phyloP scores from a whole-genome alignment of 768 basidiomycete genomes.

The Leucosporidium yakuticum region DNA sequence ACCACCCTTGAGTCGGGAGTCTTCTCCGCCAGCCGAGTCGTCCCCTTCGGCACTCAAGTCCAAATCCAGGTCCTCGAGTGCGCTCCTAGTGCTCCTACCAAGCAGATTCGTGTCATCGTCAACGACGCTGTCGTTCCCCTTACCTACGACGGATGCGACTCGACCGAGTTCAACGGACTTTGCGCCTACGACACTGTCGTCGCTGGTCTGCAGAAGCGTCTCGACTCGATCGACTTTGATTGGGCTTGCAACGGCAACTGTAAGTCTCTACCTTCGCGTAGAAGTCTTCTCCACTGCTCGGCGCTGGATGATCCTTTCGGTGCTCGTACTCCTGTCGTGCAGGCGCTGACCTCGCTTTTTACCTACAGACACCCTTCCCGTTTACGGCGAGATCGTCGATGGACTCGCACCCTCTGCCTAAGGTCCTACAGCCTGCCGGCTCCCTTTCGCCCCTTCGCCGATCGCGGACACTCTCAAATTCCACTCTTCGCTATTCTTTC shows the following conservation, averaged over 20 bases:
- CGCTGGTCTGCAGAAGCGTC: slow-evolving; percentile 37
- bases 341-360: no score
- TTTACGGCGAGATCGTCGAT: no score
- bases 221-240: slow-evolving; percentile 42
- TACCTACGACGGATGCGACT: slow-evolving; percentile 37
- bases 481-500: no score
- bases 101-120: slow-evolving; percentile 37
- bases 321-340: no score
- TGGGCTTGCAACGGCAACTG: slow-evolving; percentile 34
- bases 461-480: no score
- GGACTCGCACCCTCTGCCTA: no score
- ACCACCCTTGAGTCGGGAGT: slow-evolving; percentile 11
- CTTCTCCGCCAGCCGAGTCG: slow-evolving; percentile 42
- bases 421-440: no score
- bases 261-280: no score
- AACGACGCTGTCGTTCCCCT: slow-evolving; percentile 46
- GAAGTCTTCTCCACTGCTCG: no score
- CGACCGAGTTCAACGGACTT: slow-evolving; percentile 36
- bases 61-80: slow-evolving; percentile 33
- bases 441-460: no score
- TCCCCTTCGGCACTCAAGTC: slow-evolving; percentile 46
- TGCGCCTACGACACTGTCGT: slow-evolving; percentile 43
- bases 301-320: no score
- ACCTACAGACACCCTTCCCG: no score
- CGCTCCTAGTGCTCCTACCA: slow-evolving; percentile 40